Evolutionary conservation across 2,329 filamentous ascomycete genomes (phyloP).

Genomic region (Colletotrichum tamarilloi): DNA sequence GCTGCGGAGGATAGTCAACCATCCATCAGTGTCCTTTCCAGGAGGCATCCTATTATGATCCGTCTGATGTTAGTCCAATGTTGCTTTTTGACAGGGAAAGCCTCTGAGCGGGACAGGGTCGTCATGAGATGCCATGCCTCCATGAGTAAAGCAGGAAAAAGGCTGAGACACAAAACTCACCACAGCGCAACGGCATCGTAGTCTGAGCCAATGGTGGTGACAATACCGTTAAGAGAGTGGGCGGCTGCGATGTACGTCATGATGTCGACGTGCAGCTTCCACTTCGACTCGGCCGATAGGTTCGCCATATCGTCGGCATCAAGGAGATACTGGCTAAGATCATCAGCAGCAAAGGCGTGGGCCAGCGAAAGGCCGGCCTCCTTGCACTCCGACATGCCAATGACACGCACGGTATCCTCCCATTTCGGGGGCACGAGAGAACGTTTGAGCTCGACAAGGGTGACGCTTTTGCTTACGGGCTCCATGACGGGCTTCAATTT

Average conservation of each 20-base stretch:
- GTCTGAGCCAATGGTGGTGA: constrained; percentile 78
- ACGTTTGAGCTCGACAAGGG: constrained; percentile 39
- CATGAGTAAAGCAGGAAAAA: background rate
- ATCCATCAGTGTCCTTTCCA: constrained; percentile 78
- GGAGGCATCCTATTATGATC: constrained; percentile 74
- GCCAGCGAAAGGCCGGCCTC: constrained; percentile 78
- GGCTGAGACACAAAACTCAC: constrained; percentile 58
- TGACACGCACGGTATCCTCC: constrained; percentile 69
- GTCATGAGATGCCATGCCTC: background rate
- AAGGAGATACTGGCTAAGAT: constrained; percentile 79
- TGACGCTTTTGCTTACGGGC: constrained; percentile 39
- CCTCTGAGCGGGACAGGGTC: background rate
- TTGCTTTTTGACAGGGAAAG: background rate
- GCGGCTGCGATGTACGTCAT: constrained; percentile 82
- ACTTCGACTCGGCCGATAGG: constrained; percentile 75
- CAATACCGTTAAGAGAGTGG: constrained; percentile 79
- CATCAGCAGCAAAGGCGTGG: constrained; percentile 81
- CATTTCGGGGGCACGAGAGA: constrained; percentile 65
- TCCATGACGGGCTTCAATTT: constrained; percentile 44
- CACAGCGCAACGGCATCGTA: constrained; percentile 84
- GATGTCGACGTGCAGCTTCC: constrained; percentile 80
- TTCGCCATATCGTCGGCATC: constrained; percentile 74
- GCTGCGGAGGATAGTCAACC: constrained; percentile 76
- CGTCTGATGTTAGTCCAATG: constrained; percentile 30
- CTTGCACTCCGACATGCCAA: constrained; percentile 75